Conservation (phyloP, 2,329 filamentous ascomycete species). For the Diaporthe destruens region DNA sequence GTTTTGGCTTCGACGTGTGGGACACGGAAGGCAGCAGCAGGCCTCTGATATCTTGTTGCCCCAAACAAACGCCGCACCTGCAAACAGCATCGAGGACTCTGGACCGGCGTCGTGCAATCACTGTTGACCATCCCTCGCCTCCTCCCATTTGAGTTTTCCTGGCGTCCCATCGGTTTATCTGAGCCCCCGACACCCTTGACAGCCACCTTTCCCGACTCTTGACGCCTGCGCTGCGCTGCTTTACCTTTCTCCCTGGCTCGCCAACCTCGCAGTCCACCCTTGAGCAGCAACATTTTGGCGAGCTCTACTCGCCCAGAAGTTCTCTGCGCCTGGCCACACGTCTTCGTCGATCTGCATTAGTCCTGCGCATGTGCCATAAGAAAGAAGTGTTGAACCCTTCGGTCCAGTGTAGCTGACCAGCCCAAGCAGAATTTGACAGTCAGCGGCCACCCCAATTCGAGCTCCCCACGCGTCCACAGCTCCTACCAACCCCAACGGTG, state of each 20-base stretch:
- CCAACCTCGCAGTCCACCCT: neutral
- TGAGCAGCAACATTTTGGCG: neutral
- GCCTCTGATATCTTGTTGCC: neutral
- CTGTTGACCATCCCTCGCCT: slow-evolving; percentile 6
- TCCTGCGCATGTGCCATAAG: neutral
- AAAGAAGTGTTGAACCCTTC: neutral
- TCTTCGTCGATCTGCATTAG: neutral
- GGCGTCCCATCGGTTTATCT: slow-evolving; percentile 23
- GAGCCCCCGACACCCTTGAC: slow-evolving; percentile 15
- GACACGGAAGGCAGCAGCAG: slow-evolving; percentile 15
- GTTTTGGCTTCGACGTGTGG: slow-evolving; percentile 31
- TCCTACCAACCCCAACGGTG: neutral
- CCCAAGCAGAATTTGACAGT: slow-evolving; percentile 36
- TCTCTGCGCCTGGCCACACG: neutral
- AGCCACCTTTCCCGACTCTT: neutral
- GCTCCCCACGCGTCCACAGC: slow-evolving; percentile 10
- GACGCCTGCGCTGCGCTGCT: neutral
- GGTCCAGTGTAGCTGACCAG: slow-evolving; percentile 24
- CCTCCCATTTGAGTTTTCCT: slow-evolving; percentile 28
- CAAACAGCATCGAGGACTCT: slow-evolving; percentile 1
- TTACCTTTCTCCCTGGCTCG: neutral
- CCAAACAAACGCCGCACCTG: slow-evolving; percentile 4
- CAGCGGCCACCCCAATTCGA: neutral
- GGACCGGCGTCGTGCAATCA: slow-evolving; percentile 12
- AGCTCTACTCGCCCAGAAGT: neutral